A percentile compares a stretch with the other conserved stretches of the same genome.
These are phyloP conservation scores for Trichosanthes cucumerina DNA, from an alignment of 306 rosid genomes.

Conservation along the genomic window DNA sequence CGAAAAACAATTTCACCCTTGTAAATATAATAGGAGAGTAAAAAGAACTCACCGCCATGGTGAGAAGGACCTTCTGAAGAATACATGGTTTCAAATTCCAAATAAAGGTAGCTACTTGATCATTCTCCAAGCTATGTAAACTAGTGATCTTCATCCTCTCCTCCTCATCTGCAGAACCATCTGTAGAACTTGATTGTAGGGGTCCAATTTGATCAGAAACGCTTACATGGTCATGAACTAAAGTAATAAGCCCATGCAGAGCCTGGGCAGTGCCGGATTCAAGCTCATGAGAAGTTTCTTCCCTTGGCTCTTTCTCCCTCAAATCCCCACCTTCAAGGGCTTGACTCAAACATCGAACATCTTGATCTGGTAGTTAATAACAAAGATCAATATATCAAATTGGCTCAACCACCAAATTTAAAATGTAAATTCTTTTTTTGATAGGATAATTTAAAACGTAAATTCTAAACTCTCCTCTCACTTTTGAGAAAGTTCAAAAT, in stretches of 20 bases:
- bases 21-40: not conserved
- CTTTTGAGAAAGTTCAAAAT: not conserved
- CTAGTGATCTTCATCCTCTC: constrained; percentile 18
- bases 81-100: constrained; percentile 45
- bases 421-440: not conserved
- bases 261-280: constrained; percentile 53
- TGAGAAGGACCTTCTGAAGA: constrained; percentile 60
- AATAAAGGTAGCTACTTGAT: constrained; percentile 55
- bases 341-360: constrained; percentile 22
- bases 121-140: constrained; percentile 42
- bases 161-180: constrained; percentile 37
- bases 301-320: constrained; percentile 32
- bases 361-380: constrained; percentile 24
- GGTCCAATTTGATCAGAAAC: constrained; percentile 27
- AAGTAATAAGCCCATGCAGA: constrained; percentile 73
- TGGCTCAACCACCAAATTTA: not conserved
- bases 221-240: constrained; percentile 55
- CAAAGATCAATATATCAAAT: not conserved
- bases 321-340: constrained; percentile 28
- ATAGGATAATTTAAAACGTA: not conserved
- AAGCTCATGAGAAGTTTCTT: constrained; percentile 32
- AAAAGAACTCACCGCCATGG: constrained; percentile 65
- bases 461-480: not conserved
- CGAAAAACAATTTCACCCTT: not conserved
- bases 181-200: constrained; percentile 30